These are phyloP conservation scores for Trypanosoma brucei DNA, from an alignment of 208 protist species.

Conservation along the genomic window DNA sequence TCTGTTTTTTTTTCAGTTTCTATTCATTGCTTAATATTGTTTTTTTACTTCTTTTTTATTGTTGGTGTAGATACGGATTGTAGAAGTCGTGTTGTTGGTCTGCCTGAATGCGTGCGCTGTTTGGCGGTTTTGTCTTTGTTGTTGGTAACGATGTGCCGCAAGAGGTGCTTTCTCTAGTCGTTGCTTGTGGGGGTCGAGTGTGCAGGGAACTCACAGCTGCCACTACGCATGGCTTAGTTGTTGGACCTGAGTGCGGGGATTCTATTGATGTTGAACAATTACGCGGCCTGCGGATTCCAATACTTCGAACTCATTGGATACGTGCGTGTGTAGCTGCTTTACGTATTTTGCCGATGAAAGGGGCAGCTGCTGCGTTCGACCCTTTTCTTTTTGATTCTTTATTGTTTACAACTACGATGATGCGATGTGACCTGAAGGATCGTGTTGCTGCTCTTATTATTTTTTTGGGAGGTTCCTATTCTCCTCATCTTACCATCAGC, in stretches of 20 bases:
- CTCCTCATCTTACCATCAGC: slow-evolving; percentile 38
- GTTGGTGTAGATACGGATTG: too few species aligned
- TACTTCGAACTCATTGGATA: slow-evolving; percentile 56
- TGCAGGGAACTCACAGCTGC: slow-evolving; percentile 24
- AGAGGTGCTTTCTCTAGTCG: slow-evolving; percentile 29
- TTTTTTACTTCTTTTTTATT: too few species aligned
- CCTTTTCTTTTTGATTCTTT: slow-evolving; percentile 44
- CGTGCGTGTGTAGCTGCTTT: slow-evolving; percentile 26
- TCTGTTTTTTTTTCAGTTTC: slow-evolving; percentile 4
- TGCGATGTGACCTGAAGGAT: slow-evolving; percentile 35
- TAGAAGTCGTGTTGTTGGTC: too few species aligned
- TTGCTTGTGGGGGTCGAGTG: slow-evolving; percentile 35
- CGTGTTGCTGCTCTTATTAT: slow-evolving; percentile 62
- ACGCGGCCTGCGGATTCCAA: slow-evolving; percentile 35
- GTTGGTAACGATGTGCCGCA: slow-evolving; percentile 27
- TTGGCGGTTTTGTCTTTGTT: slow-evolving; percentile 37
- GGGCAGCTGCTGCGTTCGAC: slow-evolving; percentile 32
- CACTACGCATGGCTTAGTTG: slow-evolving; percentile 36
- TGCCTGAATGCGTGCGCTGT: slow-evolving; percentile 13
- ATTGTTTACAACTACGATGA: slow-evolving; percentile 60
- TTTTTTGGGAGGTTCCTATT: slow-evolving; percentile 68
- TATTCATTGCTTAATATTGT: not conserved
- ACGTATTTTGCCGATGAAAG: slow-evolving; percentile 10
- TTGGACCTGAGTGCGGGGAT: slow-evolving; percentile 6
- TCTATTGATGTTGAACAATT: slow-evolving; percentile 6